Conservation (phyloP, 2,329 filamentous ascomycete genomes). For the Ophiostoma sp. region DNA sequence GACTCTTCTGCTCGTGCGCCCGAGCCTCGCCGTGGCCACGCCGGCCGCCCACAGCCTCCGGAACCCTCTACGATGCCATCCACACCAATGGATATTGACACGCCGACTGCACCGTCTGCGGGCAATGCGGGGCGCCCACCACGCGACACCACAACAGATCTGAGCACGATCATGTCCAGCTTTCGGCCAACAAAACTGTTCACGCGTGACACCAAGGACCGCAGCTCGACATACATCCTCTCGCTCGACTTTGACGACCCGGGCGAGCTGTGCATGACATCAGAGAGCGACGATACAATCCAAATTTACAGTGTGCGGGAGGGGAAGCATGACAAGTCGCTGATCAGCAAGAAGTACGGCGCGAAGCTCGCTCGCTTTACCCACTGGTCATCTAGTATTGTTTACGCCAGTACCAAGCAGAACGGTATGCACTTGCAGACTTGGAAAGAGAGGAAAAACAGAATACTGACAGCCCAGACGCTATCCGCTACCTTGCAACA, state of each 20-base stretch:
- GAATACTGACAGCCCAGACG: slow-evolving; percentile 48
- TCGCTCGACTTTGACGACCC: slow-evolving; percentile 96
- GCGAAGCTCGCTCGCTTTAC: slow-evolving; percentile 92
- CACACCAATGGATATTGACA: slow-evolving; percentile 55
- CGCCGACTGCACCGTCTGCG: slow-evolving; percentile 37
- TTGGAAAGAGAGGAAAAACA: background rate
- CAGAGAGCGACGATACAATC: slow-evolving; percentile 89
- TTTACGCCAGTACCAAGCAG: slow-evolving; percentile 93
- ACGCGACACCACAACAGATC: slow-evolving; percentile 54
- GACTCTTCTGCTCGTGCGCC: background rate
- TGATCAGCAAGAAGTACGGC: slow-evolving; percentile 95
- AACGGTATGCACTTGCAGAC: slow-evolving; percentile 54
- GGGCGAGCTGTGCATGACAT: slow-evolving; percentile 85
- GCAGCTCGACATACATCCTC: slow-evolving; percentile 61
- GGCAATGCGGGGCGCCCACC: slow-evolving; percentile 48
- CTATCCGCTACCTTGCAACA: slow-evolving; percentile 77
- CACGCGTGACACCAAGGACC: slow-evolving; percentile 50
- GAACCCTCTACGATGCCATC: slow-evolving; percentile 38
- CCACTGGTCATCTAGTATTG: slow-evolving; percentile 81
- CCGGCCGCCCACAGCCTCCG: background rate
- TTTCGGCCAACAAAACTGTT: slow-evolving; percentile 76
- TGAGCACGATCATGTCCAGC: slow-evolving; percentile 70
- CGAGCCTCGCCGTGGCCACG: slow-evolving; percentile 4
- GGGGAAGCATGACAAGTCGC: slow-evolving; percentile 79
- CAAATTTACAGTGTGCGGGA: slow-evolving; percentile 93